phyloP scores from a whole-genome alignment of 78 protist genomes.

The Dictyostelium firmibasis region DNA sequence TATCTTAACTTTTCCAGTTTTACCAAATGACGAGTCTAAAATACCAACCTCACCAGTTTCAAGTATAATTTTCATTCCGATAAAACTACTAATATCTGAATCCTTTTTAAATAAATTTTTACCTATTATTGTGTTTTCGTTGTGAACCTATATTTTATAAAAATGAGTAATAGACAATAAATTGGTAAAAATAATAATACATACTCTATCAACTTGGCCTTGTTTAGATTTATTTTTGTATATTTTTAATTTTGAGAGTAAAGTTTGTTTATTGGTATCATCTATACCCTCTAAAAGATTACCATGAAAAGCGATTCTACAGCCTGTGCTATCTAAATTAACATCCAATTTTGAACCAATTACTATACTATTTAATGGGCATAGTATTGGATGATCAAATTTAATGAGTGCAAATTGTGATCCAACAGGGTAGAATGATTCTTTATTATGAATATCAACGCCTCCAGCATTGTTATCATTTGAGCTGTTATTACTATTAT shows the following conservation, averaged over 20 bases:
- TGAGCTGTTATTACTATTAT: background rate
- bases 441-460: background rate
- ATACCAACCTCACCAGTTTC: slow-evolving; percentile 77
- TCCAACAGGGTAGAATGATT: slow-evolving; percentile 25
- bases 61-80: slow-evolving; percentile 75
- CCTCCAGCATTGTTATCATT: background rate
- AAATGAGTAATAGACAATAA: too few species aligned
- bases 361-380: slow-evolving; percentile 59
- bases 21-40: slow-evolving; percentile 92
- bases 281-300: background rate
- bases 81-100: slow-evolving; percentile 83
- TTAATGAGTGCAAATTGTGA: slow-evolving; percentile 73
- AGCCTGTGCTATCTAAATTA: slow-evolving; percentile 55
- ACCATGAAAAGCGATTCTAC: slow-evolving; percentile 92
- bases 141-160: slow-evolving; percentile 78
- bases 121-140: slow-evolving; percentile 85
- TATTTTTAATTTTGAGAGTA: slow-evolving; percentile 9
- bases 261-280: background rate
- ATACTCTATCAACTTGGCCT: slow-evolving; percentile 78
- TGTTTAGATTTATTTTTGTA: slow-evolving; percentile 38
- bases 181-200: background rate
- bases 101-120: slow-evolving; percentile 84
- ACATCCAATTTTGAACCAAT: slow-evolving; percentile 92
- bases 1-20: slow-evolving; percentile 89
- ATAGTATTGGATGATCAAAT: slow-evolving; percentile 88